These are phyloP conservation scores for Skeletonema marinoi DNA, from an alignment of 108 stramenopile genomes.

Conservation along the genomic window DNA sequence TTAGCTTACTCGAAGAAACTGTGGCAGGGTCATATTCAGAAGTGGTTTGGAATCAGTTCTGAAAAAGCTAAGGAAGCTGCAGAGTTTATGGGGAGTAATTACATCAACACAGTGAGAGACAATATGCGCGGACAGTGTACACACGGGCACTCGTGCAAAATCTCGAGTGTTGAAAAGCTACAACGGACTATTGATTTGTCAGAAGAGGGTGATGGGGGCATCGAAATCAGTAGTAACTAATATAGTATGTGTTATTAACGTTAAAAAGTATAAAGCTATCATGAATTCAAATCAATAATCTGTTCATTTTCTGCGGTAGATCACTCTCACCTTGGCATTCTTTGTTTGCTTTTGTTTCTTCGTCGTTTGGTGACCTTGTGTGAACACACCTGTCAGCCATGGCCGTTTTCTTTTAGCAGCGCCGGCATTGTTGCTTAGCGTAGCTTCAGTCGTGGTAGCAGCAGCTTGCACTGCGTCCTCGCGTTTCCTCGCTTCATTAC, in stretches of 20 bases:
- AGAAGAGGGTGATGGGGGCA: conserved; percentile 33
- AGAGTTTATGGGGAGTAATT: conserved; percentile 35
- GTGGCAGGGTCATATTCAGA: conserved; percentile 28
- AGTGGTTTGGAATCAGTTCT: conserved; percentile 32
- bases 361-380: neutral
- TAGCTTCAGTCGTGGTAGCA: neutral
- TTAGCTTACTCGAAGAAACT: conserved; percentile 1
- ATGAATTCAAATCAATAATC: too few species aligned
- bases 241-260: neutral
- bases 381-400: neutral
- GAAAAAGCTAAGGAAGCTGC: conserved; percentile 38
- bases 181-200: conserved; percentile 38
- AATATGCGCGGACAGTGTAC: conserved; percentile 52
- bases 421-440: neutral
- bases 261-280: neutral
- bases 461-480: neutral
- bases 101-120: conserved; percentile 39
- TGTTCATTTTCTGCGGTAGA: conserved; percentile 17
- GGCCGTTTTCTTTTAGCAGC: neutral
- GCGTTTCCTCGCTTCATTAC: neutral
- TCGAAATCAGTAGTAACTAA: conserved; percentile 9
- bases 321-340: conserved; percentile 20
- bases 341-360: conserved; percentile 1
- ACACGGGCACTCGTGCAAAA: conserved; percentile 46
- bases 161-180: conserved; percentile 41